Percentiles rank a stretch among this genome's conserved stretches.
phyloP scores from a whole-genome alignment of 2,329 filamentous ascomycete genomes.

The Microcera coccophila region DNA sequence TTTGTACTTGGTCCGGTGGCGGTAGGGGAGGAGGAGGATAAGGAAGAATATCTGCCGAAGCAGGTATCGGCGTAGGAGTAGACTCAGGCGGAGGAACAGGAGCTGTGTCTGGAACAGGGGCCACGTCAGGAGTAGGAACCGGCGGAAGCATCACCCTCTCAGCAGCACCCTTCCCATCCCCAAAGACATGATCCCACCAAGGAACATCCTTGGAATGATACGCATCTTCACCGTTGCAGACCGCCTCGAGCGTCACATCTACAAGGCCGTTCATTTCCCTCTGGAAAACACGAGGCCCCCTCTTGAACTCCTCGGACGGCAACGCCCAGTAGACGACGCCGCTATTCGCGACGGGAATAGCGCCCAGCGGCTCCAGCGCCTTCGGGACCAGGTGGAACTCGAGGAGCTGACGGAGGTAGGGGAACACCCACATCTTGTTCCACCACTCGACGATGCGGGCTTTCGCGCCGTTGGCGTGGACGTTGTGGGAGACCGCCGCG shows the following conservation, averaged over 20 bases:
- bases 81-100: too few species aligned
- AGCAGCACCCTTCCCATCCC: constrained; percentile 1
- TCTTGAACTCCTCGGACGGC: constrained; percentile 1
- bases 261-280: not conserved
- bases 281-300: constrained; percentile 1
- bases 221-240: constrained; percentile 1
- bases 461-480: constrained; percentile 11
- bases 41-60: too few species aligned
- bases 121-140: too few species aligned
- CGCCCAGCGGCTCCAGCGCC: not conserved
- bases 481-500: constrained; percentile 20
- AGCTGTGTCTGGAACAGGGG: too few species aligned
- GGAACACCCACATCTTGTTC: constrained; percentile 22
- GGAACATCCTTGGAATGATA: not conserved
- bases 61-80: too few species aligned
- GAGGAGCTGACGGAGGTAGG: constrained; percentile 19
- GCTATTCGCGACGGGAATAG: not conserved
- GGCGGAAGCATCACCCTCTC: too few species aligned
- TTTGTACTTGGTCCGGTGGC: too few species aligned
- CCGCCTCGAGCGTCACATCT: not conserved
- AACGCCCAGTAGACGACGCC: constrained; percentile 1
- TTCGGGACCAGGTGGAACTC: constrained; percentile 11
- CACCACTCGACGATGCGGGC: constrained; percentile 14
- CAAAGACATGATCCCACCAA: constrained; percentile 8
- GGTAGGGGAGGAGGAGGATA: too few species aligned